These are phyloP conservation scores for Wickerhamomyces subpelliculosus DNA, from an alignment of 805 yeast species.

Conservation along the genomic window DNA sequence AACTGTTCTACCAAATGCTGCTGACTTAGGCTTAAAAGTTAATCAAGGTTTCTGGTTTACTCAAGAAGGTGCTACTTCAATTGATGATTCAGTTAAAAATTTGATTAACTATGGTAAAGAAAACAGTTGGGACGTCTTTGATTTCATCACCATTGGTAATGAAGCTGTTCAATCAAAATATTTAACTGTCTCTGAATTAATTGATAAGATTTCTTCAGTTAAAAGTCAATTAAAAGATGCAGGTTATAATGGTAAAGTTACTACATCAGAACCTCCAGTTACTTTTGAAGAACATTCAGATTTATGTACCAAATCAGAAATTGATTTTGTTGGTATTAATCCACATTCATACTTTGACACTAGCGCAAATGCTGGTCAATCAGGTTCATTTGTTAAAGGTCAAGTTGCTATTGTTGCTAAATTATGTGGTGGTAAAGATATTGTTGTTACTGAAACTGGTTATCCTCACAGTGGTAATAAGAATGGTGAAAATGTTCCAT, in stretches of 20 bases:
- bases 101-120: constrained; percentile 46
- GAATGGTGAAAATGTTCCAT: constrained; percentile 72
- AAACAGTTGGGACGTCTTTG: constrained; percentile 68
- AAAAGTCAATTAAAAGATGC: constrained; percentile 50
- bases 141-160: constrained; percentile 76
- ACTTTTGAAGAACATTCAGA: constrained; percentile 54
- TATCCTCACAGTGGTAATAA: constrained; percentile 71
- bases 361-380: constrained; percentile 49
- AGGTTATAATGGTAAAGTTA: constrained; percentile 71
- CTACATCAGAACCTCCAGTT: constrained; percentile 90
- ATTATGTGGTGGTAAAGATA: constrained; percentile 47
- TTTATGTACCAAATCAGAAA: constrained; percentile 66
- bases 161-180: constrained; percentile 72
- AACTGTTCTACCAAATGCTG: constrained; percentile 58
- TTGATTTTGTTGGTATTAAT: constrained; percentile 82
- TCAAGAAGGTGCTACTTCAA: constrained; percentile 56
- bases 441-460: constrained; percentile 79
- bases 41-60: constrained; percentile 88
- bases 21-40: constrained; percentile 54
- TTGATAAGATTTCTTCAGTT: constrained; percentile 57
- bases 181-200: constrained; percentile 54
- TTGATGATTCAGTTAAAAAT: constrained; percentile 50
- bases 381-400: constrained; percentile 65
- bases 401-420: constrained; percentile 51
- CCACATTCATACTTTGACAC: constrained; percentile 81